Evolutionary conservation across 352 stramenopile genomes (phyloP), one percentile per base, ranked within the genome.

Genomic region (Pythium insidiosum): DNA sequence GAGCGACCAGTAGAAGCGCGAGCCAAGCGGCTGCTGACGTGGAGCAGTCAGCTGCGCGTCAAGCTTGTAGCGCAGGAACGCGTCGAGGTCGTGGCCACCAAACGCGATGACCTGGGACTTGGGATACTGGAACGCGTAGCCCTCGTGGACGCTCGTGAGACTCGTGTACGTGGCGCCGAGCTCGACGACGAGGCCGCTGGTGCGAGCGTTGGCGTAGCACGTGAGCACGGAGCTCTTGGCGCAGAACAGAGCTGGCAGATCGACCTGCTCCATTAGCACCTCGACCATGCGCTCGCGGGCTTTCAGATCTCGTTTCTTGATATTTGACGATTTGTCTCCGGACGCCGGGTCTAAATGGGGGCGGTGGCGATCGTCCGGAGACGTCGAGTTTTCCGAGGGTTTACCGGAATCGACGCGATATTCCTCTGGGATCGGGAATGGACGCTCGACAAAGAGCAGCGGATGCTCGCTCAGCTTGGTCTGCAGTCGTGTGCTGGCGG

Each of bases 171-270:
- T 86, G 20, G 74, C 75, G 0, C 79, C 76, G 65, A 91, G 81
- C 45, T 91, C 79, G 3, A 91, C 72, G 10, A 91, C 76, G 2
- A 91, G 52, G 1, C 79, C 79, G 50, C 67, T 90, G 18, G 78
- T 92, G 29, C 80, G 68, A 16, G 74, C 82, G 50, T 88, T 90
- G 15, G 82, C 76, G 47, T 91, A 94, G 38, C 79, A 91, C 13
- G 75, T 69, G 12, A 94, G 58, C 28, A 92, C 82, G 5, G 79
- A 68, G 47, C 74, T 84, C 47, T 94, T 94, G 44, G 82, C 70
- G 29, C 76, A 73, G 47, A 94, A 94, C 10, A 92, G 53, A 11
- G 79, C 82, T 2, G 79, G 74, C 38, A 79, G 45, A 2, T 75
- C 68, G 5, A 89, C 47, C 34, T 84, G 73, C 43, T 94, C 82